phyloP scores from a whole-genome alignment of 1,139 yeast genomes.

The Yamadazyma epiphylla region DNA sequence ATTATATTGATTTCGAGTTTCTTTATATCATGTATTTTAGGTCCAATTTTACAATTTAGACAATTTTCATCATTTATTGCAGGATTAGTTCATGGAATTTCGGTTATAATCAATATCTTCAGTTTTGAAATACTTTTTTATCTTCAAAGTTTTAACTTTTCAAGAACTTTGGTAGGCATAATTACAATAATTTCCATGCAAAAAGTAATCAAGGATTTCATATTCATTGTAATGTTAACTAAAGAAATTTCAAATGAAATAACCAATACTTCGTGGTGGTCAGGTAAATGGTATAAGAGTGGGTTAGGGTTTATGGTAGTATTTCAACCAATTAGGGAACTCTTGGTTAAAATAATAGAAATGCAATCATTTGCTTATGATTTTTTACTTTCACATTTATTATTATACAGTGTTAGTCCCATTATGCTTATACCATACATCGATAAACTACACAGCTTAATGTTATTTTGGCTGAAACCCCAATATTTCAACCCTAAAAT shows the following conservation, averaged over 20 bases:
- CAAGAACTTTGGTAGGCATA: constrained; percentile 54
- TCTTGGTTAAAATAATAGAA: constrained; percentile 64
- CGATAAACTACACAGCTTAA: constrained; percentile 31
- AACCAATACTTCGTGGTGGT: constrained; percentile 80
- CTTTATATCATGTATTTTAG: constrained; percentile 44
- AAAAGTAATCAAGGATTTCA: constrained; percentile 39
- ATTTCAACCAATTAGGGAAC: constrained; percentile 69
- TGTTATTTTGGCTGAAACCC: constrained; percentile 37
- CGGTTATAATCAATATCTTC: constrained; percentile 21
- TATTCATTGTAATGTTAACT: constrained; percentile 40
- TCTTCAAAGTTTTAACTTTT: constrained; percentile 60
- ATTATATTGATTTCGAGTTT: constrained; percentile 46
- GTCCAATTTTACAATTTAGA: constrained; percentile 33
- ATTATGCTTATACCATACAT: constrained; percentile 63
- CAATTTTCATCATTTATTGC: constrained; percentile 41
- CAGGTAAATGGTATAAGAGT: constrained; percentile 69
- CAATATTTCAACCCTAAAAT: constrained; percentile 23
- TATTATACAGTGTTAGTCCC: constrained; percentile 61
- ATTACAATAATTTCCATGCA: constrained; percentile 57
- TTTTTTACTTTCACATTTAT: constrained; percentile 62
- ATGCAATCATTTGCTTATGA: constrained; percentile 68
- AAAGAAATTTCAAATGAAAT: constrained; percentile 56
- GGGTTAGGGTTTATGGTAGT: constrained; percentile 56
- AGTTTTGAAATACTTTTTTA: constrained; percentile 60
- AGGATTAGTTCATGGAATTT: constrained; percentile 44